A percentile compares a stretch with the other conserved stretches of the same genome.
These are phyloP conservation scores for Linaria vulgaris DNA, from an alignment of 257 asterid genomes.

Conservation along the genomic window DNA sequence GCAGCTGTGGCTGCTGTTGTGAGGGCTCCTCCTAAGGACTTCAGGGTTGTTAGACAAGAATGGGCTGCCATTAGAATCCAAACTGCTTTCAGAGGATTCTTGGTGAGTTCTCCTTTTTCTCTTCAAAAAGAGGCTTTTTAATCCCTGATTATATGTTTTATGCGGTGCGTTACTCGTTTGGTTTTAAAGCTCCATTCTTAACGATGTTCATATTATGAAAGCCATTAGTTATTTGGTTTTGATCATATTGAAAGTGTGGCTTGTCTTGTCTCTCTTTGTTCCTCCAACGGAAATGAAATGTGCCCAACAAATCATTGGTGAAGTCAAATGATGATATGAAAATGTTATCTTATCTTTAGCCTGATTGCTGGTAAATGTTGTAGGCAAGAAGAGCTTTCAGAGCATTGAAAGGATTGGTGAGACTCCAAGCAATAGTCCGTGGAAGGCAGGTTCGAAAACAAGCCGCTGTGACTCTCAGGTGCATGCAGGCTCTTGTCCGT, in stretches of 20 bases:
- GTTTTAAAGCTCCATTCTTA: too few species aligned
- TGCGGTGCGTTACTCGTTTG: too few species aligned
- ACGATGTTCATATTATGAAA: too few species aligned
- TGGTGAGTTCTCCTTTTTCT: slow-evolving; percentile 41
- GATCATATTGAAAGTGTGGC: too few species aligned
- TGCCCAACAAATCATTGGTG: too few species aligned
- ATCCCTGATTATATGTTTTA: too few species aligned
- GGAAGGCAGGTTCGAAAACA: slow-evolving; percentile 92
- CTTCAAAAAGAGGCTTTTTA: too few species aligned
- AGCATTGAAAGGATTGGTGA: slow-evolving; percentile 90
- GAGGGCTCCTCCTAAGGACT: slow-evolving; percentile 87
- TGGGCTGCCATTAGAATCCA: slow-evolving; percentile 97
- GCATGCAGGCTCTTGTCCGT: slow-evolving; percentile 98
- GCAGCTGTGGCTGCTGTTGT: slow-evolving; percentile 90
- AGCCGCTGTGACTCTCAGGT: slow-evolving; percentile 89
- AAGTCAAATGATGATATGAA: too few species aligned
- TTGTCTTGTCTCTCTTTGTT: too few species aligned
- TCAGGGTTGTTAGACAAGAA: slow-evolving; percentile 72
- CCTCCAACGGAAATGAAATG: too few species aligned
- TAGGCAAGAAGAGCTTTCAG: slow-evolving; percentile 94
- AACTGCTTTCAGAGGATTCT: slow-evolving; percentile 85
- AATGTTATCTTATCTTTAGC: background rate
- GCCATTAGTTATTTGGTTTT: too few species aligned
- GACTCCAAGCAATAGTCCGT: slow-evolving; percentile 91
- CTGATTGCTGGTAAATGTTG: slow-evolving; percentile 3